Evolutionary conservation across 768 basidiomycete genomes (phyloP).

Genomic region (Hygrophoropsis aurantiaca): DNA sequence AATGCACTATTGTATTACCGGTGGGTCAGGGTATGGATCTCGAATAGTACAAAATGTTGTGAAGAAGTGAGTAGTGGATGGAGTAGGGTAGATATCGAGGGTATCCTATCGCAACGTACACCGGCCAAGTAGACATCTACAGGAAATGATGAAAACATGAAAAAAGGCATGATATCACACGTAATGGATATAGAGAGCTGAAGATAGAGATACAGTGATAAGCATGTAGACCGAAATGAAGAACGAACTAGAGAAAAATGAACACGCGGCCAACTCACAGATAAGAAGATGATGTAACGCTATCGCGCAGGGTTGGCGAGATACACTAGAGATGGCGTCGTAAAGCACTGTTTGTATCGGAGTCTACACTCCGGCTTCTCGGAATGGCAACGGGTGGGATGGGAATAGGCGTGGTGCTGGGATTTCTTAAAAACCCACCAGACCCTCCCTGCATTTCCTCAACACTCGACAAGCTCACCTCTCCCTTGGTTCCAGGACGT

Average conservation of each 20-base stretch:
- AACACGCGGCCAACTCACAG: slow-evolving; percentile 19
- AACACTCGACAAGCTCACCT: slow-evolving; percentile 2
- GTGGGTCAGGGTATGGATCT: neutral
- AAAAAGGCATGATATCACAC: slow-evolving; percentile 5
- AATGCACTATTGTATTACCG: neutral
- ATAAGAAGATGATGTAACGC: neutral
- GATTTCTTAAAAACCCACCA: slow-evolving; percentile 27
- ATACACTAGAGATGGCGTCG: slow-evolving; percentile 15
- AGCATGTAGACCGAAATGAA: slow-evolving; percentile 4
- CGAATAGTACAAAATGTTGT: slow-evolving; percentile 6
- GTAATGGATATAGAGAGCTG: slow-evolving; percentile 11
- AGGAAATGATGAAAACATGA: neutral
- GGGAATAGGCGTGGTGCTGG: slow-evolving; percentile 22
- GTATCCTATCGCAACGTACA: neutral
- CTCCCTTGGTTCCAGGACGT: slow-evolving; percentile 13
- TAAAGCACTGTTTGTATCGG: slow-evolving; percentile 12
- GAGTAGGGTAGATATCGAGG: slow-evolving; percentile 2
- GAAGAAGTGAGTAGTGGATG: slow-evolving; percentile 3
- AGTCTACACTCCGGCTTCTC: slow-evolving; percentile 28
- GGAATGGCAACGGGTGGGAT: slow-evolving; percentile 16
- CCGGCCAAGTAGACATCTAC: neutral
- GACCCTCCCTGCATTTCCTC: slow-evolving; percentile 5
- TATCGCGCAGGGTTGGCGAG: neutral
- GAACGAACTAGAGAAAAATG: slow-evolving; percentile 4
- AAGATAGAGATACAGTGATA: slow-evolving; percentile 16